Base-by-base conservation (phyloP, 768 basidiomycete genomes). In the Kwoniella botswanensis region DNA sequence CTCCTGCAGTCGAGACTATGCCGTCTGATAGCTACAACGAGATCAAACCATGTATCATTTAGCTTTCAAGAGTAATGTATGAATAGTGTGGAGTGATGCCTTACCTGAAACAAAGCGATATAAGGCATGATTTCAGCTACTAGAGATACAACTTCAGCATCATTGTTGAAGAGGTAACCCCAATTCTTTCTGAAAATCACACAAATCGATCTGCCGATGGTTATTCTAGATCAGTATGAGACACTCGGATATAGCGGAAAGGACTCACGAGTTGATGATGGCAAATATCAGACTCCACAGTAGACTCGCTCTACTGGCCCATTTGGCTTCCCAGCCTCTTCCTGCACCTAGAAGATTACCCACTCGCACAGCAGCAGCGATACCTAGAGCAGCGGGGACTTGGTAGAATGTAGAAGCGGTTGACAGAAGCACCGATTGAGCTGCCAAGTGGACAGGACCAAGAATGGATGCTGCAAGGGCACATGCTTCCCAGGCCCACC, bases 401-500 rank as follows among this genome's bases (percentile, higher is more conserved):
- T 92, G 13, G 88, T 87, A 26, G 91, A 93, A 12, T 89, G 89
- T 44, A 91, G 82, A 85, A 56, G 70, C 83, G 29, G 72, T 76
- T 1, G 76, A 79, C 22, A 76, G 86, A 13, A 98, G 86, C 1
- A 98, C 90, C 0, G 92, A 93, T 81, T 98, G 95, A 0, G 93
- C 89, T 0, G 97, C 97, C 2, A 99, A 88, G 7, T 88, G 85
- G 5, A 89, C 87, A 1, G 95, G 90, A 1, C 95, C 93, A 1
- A 97, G 84, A 55, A 92, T 58, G 29, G 76, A 79, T 2, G 79
- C 79, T 17, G 82, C 64, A 60, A 76, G 75, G 35, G 74, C 76
- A 60, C 41, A 87, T 83, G 83, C 87, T 84, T 97, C 94, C 96
- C 96, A 96, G 50, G 91, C 90, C 94, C 95, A 98, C 96, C 95